Evolutionary conservation across 2,329 filamentous ascomycete genomes (phyloP).

Genomic region (Xylaria sp.): DNA sequence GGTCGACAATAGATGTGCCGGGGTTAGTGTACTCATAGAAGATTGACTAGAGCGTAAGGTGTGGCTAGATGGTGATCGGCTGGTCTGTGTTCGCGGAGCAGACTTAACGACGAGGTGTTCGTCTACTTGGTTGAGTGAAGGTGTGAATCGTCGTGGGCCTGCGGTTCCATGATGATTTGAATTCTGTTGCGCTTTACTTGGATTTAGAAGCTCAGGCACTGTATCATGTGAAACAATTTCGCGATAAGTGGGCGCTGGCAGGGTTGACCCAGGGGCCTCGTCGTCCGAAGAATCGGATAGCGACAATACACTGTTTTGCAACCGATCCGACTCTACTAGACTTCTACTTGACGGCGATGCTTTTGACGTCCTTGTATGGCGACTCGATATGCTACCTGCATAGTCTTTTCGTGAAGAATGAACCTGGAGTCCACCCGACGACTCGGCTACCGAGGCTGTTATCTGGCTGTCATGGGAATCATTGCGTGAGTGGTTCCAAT

Average conservation of each 20-base stretch:
- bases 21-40: slow-evolving; percentile 43
- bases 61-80: slow-evolving; percentile 41
- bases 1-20: slow-evolving; percentile 33
- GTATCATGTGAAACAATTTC: slow-evolving; percentile 44
- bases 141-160: slow-evolving; percentile 30
- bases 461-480: slow-evolving; percentile 46
- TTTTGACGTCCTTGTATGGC: slow-evolving; percentile 66
- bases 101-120: slow-evolving; percentile 57
- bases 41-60: slow-evolving; percentile 44
- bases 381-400: slow-evolving; percentile 65
- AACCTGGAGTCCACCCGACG: slow-evolving; percentile 44
- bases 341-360: slow-evolving; percentile 62
- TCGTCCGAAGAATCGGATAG: slow-evolving; percentile 65
- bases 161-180: slow-evolving; percentile 18
- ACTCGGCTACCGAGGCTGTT: slow-evolving; percentile 46
- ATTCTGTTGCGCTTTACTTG: slow-evolving; percentile 19
- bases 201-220: slow-evolving; percentile 15
- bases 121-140: slow-evolving; percentile 55
- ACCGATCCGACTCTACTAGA: slow-evolving; percentile 62
- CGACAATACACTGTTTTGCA: slow-evolving; percentile 66
- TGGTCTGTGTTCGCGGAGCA: slow-evolving; percentile 43
- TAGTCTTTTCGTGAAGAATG: slow-evolving; percentile 55
- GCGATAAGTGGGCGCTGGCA: slow-evolving; percentile 51
- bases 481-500: slow-evolving; percentile 44
- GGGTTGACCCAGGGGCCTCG: slow-evolving; percentile 49